Evolutionary conservation across 495 filamentous ascomycete genomes (phyloP).

Genomic region (Penicillium longicatenatum): DNA sequence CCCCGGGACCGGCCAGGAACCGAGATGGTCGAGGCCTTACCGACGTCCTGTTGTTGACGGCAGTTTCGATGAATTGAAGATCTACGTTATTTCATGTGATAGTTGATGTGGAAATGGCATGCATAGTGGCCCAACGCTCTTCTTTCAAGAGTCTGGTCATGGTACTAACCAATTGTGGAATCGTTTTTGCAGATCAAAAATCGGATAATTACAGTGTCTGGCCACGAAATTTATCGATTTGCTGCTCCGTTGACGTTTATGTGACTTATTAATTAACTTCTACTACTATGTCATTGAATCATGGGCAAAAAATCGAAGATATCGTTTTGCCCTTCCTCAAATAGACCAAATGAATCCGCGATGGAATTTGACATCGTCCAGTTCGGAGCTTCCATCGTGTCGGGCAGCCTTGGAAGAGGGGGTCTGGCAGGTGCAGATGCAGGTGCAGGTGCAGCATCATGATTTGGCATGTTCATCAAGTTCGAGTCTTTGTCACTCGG

Average conservation of each 20-base stretch:
- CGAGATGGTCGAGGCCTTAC: too few relatives aligned
- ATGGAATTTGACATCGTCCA: constrained; percentile 47
- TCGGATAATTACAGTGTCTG: neutral
- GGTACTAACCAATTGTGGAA: neutral
- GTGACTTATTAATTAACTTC: neutral
- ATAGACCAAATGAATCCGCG: constrained; percentile 48
- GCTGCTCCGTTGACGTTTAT: too few relatives aligned
- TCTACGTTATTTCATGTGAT: neutral
- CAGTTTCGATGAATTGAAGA: constrained; percentile 15
- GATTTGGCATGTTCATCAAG: constrained; percentile 23
- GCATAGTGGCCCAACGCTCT: neutral
- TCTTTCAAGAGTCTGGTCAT: neutral
- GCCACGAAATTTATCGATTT: neutral
- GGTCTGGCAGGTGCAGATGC: constrained; percentile 29
- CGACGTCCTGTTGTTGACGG: constrained; percentile 21
- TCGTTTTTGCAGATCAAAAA: neutral
- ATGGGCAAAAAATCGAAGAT: constrained; percentile 48
- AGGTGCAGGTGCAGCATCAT: constrained; percentile 23
- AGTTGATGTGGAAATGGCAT: neutral
- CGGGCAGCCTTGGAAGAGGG: constrained; percentile 32
- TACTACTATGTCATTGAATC: constrained; percentile 15
- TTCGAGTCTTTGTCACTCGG: constrained; percentile 27
- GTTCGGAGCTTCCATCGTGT: constrained; percentile 44
- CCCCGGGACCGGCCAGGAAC: constrained; percentile 30
- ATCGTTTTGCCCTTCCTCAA: constrained; percentile 48